phyloP scores from a whole-genome alignment of 495 filamentous ascomycete genomes.

The Daldinia vernicosa region DNA sequence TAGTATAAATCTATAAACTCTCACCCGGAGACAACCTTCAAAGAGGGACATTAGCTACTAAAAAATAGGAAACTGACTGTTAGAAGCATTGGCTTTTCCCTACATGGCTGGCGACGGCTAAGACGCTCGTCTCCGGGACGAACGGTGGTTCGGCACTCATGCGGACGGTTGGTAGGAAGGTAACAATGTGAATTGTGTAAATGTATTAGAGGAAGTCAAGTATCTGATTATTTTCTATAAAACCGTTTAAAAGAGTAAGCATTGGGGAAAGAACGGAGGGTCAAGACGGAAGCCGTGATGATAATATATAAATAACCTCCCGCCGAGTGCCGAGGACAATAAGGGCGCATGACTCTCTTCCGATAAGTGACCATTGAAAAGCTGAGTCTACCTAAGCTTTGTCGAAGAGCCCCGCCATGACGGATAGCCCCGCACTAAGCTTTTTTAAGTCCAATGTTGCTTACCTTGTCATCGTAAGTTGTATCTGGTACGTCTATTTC shows the following conservation, averaged over 20 bases:
- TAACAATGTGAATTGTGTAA: background rate
- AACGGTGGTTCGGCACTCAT: constrained; percentile 58
- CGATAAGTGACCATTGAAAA: constrained; percentile 23
- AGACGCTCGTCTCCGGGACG: constrained; percentile 84
- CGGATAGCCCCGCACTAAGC: constrained; percentile 41
- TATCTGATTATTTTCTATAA: background rate
- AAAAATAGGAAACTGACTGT: constrained; percentile 30
- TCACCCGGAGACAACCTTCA: constrained; percentile 82
- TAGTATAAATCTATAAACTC: constrained; percentile 46
- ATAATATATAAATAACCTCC: constrained; percentile 9
- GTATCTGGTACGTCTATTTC: no score
- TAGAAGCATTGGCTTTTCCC: constrained; percentile 47
- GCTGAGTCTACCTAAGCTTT: constrained; percentile 3
- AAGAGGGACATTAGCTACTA: constrained; percentile 47
- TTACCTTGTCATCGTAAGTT: no score
- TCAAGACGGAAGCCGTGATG: background rate
- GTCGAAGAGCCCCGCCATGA: constrained; percentile 32
- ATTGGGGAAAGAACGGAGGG: background rate
- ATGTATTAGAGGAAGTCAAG: constrained; percentile 7
- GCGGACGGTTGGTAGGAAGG: constrained; percentile 15
- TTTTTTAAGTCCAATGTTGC: no score
- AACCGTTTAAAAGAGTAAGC: constrained; percentile 5
- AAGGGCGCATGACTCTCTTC: constrained; percentile 35
- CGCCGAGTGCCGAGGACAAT: constrained; percentile 24
- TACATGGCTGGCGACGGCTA: constrained; percentile 99